Evolutionary conservation across 306 rosid genomes (phyloP).

Genomic region (Casuarina glauca): DNA sequence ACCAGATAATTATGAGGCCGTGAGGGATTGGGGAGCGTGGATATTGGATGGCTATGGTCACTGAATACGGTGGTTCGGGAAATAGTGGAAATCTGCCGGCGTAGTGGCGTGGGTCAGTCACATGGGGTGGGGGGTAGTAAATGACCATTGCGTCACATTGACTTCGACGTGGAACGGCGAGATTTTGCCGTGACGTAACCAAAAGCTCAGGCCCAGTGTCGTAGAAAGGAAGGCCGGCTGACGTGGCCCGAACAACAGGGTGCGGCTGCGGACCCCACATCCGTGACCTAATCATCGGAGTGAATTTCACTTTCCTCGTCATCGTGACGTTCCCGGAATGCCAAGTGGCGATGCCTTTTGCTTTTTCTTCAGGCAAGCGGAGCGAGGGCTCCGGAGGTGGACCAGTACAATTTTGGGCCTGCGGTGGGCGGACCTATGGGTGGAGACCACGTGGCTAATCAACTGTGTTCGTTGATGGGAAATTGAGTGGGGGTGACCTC

Average conservation of each 20-base stretch:
- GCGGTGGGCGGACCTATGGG: neutral
- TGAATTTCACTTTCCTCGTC: slow-evolving; percentile 43
- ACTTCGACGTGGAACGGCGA: slow-evolving; percentile 58
- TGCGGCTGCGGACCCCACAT: slow-evolving; percentile 18
- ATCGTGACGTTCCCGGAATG: slow-evolving; percentile 46
- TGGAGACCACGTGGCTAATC: slow-evolving; percentile 38
- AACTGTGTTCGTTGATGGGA: neutral
- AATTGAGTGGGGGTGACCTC: neutral
- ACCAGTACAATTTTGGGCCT: slow-evolving; percentile 28
- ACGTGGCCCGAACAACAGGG: slow-evolving; percentile 38
- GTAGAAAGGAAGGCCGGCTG: slow-evolving; percentile 26
- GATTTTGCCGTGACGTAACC: slow-evolving; percentile 59
- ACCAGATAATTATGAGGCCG: neutral
- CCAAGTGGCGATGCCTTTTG: slow-evolving; percentile 59
- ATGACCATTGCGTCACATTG: slow-evolving; percentile 47
- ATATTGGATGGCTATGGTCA: neutral
- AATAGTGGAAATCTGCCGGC: slow-evolving; percentile 47
- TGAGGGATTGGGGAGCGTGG: slow-evolving; percentile 5
- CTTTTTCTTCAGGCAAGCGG: slow-evolving; percentile 59
- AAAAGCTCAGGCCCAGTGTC: slow-evolving; percentile 34
- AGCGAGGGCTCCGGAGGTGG: slow-evolving; percentile 23
- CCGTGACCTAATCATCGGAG: slow-evolving; percentile 63
- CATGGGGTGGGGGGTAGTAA: slow-evolving; percentile 48
- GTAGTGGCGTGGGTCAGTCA: slow-evolving; percentile 45
- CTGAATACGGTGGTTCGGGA: slow-evolving; percentile 27